Percentiles rank a stretch among this genome's conserved stretches.
Evolutionary conservation across 345 rosid species (phyloP).

Genomic region (Crucihimalaya himalaica): DNA sequence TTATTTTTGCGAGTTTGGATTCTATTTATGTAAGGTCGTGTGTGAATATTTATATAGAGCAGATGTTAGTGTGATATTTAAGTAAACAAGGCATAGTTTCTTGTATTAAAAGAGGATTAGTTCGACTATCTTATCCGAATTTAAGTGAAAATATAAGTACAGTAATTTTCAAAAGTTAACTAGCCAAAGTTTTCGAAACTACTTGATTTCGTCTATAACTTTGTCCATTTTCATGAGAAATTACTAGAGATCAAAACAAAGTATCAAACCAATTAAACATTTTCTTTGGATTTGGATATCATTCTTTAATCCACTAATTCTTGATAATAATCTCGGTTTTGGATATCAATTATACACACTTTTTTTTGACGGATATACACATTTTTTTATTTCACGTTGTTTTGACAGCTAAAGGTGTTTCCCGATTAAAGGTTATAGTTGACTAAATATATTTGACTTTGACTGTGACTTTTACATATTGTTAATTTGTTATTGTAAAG

Average conservation of each 20-base stretch:
- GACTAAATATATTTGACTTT: conserved; percentile 16
- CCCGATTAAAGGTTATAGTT: not conserved
- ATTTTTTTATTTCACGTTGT: not conserved
- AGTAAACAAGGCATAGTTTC: not conserved
- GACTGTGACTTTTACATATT: conserved; percentile 10
- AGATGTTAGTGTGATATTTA: not conserved
- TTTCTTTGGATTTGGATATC: too few species aligned
- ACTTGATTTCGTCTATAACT: not conserved
- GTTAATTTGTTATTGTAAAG: not conserved
- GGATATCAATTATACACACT: not conserved
- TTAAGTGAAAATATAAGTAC: too few species aligned
- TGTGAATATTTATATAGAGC: conserved; percentile 1
- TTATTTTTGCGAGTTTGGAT: not conserved
- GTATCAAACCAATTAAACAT: not conserved
- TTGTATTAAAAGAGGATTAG: not conserved
- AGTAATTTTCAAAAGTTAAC: not conserved
- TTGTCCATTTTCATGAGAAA: not conserved
- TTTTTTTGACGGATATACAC: not conserved
- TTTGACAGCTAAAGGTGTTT: not conserved
- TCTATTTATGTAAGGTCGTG: not conserved
- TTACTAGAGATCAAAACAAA: not conserved
- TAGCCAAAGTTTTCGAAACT: not conserved
- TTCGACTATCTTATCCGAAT: too few species aligned
- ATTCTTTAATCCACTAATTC: not conserved
- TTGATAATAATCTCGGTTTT: not conserved